phyloP scores from a whole-genome alignment of 495 filamentous ascomycete species.

The Bryoglossum gracile region DNA sequence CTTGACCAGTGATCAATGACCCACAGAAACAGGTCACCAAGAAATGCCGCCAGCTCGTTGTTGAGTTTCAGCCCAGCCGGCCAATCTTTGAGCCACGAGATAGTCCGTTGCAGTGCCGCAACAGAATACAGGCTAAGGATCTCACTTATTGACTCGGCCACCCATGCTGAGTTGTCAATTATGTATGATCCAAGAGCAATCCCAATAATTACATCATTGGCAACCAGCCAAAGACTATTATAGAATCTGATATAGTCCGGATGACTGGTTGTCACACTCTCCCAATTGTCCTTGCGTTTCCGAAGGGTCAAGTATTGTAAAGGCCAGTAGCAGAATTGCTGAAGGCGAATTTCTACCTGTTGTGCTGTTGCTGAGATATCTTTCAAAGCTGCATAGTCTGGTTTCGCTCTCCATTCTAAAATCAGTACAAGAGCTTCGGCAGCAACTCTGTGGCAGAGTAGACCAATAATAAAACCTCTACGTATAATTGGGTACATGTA shows the following conservation, averaged over 20 bases:
- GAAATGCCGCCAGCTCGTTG: conserved; percentile 84
- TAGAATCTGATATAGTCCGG: conserved; percentile 99
- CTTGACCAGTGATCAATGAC: conserved; percentile 96
- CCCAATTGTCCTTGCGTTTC: conserved; percentile 85
- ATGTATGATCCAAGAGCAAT: conserved; percentile 95
- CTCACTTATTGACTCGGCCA: conserved; percentile 72
- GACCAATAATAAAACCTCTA: conserved; percentile 61
- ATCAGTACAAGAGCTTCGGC: conserved; percentile 75
- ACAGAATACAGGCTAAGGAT: conserved; percentile 79
- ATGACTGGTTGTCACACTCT: conserved; percentile 89
- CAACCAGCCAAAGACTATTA: conserved; percentile 96
- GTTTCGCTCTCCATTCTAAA: conserved; percentile 80
- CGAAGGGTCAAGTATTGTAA: conserved; percentile 71
- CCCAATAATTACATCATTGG: conserved; percentile 94
- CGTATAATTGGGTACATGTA: conserved; percentile 77
- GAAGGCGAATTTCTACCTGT: conserved; percentile 93
- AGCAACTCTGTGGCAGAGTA: conserved; percentile 72
- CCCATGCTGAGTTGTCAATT: conserved; percentile 85
- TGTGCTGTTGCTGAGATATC: conserved; percentile 97
- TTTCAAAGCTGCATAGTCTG: conserved; percentile 78
- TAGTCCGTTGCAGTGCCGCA: conserved; percentile 79
- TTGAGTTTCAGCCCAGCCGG: conserved; percentile 98
- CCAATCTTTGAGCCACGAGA: conserved; percentile 93
- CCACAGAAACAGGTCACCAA: conserved; percentile 94
- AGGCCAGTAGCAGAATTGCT: conserved; percentile 99